Percentiles rank a stretch among this genome's conserved stretches.
phyloP scores from a whole-genome alignment of 306 rosid genomes.

The Cicer chorassanicum region DNA sequence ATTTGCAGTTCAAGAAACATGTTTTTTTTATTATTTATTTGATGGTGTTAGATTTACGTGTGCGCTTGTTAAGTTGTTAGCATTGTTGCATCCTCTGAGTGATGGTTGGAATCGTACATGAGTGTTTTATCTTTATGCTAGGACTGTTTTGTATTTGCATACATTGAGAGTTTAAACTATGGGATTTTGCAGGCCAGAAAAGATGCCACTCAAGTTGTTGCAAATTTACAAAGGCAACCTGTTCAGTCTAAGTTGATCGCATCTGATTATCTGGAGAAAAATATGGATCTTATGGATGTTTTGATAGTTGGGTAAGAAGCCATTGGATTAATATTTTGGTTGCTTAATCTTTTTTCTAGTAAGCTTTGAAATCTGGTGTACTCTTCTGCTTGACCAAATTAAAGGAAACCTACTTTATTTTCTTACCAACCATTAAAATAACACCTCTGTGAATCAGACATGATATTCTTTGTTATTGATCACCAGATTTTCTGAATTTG shows the following conservation, averaged over 20 bases:
- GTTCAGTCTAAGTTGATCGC: slow-evolving; percentile 92
- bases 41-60: slow-evolving; percentile 7
- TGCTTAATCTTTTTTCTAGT: slow-evolving; percentile 34
- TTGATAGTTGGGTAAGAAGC: slow-evolving; percentile 79
- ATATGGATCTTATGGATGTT: slow-evolving; percentile 82
- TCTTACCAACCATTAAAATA: slow-evolving; percentile 2
- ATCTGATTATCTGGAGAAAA: slow-evolving; percentile 92
- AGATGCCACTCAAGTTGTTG: slow-evolving; percentile 98
- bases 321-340: slow-evolving; percentile 5
- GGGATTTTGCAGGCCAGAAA: slow-evolving; percentile 75
- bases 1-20: slow-evolving; percentile 11
- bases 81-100: slow-evolving; percentile 33
- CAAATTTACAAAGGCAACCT: slow-evolving; percentile 95
- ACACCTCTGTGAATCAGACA: slow-evolving; percentile 25
- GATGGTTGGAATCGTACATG: slow-evolving; percentile 19
- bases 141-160: slow-evolving; percentile 33
- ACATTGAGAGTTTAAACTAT: slow-evolving; percentile 38
- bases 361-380: slow-evolving; percentile 35
- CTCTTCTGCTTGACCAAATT: slow-evolving; percentile 37
- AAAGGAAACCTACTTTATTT: slow-evolving; percentile 8
- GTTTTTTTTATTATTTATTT: slow-evolving; percentile 3
- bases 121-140: slow-evolving; percentile 31
- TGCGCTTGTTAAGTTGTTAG: slow-evolving; percentile 8
- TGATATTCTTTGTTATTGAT: slow-evolving; percentile 7
- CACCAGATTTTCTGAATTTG: neutral